A percentile compares a stretch with the other conserved stretches of the same genome.
phyloP scores from a whole-genome alignment of 2,329 filamentous ascomycete species.

The Ophiostoma ips region DNA sequence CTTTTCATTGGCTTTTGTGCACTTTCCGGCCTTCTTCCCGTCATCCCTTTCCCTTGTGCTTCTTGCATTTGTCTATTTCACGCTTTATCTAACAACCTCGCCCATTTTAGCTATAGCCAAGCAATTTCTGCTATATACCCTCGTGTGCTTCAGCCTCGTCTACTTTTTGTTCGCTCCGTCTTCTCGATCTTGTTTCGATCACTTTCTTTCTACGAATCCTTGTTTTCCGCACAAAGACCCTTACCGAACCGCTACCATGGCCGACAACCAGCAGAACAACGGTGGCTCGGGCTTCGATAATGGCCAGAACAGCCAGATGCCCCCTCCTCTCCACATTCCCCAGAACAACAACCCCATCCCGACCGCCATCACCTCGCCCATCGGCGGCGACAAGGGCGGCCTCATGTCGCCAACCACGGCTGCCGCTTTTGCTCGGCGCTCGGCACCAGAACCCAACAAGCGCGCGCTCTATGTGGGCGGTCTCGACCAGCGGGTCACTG shows the following conservation, averaged over 20 bases:
- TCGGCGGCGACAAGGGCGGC: constrained; percentile 50
- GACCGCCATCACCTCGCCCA: constrained; percentile 78
- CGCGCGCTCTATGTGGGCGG: constrained; percentile 91
- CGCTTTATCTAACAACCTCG: background rate
- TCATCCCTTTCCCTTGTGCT: background rate
- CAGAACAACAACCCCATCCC: constrained; percentile 95
- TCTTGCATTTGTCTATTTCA: constrained; percentile 1
- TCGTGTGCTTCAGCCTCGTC: constrained; percentile 5
- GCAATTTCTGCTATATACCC: constrained; percentile 7
- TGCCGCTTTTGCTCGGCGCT: constrained; percentile 70
- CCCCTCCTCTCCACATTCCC: constrained; percentile 82
- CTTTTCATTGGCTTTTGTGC: background rate
- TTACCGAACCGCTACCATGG: constrained; percentile 47
- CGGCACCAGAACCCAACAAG: constrained; percentile 97
- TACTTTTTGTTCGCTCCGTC: background rate
- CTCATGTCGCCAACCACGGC: constrained; percentile 78
- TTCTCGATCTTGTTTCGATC: constrained; percentile 3
- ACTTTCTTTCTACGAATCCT: constrained; percentile 19
- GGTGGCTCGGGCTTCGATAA: constrained; percentile 68
- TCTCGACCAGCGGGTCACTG: constrained; percentile 85
- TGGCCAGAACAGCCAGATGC: constrained; percentile 55
- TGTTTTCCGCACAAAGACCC: no score
- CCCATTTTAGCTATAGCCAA: background rate
- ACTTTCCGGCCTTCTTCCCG: background rate
- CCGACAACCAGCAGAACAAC: constrained; percentile 58